phyloP scores from a whole-genome alignment of 2,329 filamentous ascomycete species.

The Myriangium duriaei region DNA sequence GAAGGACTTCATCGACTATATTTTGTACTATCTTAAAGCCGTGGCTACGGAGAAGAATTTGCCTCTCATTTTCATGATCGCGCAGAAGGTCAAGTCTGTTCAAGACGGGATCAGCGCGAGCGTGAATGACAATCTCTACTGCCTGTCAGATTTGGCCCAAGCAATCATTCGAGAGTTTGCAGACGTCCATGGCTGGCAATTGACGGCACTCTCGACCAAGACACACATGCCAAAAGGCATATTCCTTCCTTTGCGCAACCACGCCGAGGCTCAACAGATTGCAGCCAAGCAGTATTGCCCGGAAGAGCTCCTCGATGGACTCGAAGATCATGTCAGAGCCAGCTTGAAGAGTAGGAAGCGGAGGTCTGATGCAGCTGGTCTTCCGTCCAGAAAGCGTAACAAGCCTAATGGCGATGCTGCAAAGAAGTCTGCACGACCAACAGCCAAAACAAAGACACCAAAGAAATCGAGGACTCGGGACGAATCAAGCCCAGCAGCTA shows the following conservation, averaged over 20 bases:
- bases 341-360: constrained; percentile 49
- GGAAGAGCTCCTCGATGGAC: constrained; percentile 53
- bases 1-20: constrained; percentile 72
- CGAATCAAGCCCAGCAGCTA: constrained; percentile 20
- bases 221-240: constrained; percentile 68
- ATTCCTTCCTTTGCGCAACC: constrained; percentile 62
- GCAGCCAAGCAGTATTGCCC: constrained; percentile 76
- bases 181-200: constrained; percentile 71
- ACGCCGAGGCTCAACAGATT: constrained; percentile 69
- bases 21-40: constrained; percentile 74
- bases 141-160: constrained; percentile 77
- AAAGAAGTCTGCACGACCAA: constrained; percentile 21
- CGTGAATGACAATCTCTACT: constrained; percentile 64
- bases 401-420: constrained; percentile 18
- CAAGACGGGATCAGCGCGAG: constrained; percentile 61
- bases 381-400: constrained; percentile 18
- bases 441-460: constrained; percentile 25
- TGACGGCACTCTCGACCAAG: constrained; percentile 68
- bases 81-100: constrained; percentile 84
- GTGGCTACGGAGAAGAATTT: constrained; percentile 81
- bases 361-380: constrained; percentile 19
- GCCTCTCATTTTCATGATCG: constrained; percentile 78
- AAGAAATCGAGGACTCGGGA: constrained; percentile 23
- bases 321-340: constrained; percentile 65
- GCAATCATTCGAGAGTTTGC: constrained; percentile 73